A percentile compares a stretch with the other conserved stretches of the same genome.
phyloP scores from a whole-genome alignment of 2,329 filamentous ascomycete genomes.

The Colletotrichum filicis region DNA sequence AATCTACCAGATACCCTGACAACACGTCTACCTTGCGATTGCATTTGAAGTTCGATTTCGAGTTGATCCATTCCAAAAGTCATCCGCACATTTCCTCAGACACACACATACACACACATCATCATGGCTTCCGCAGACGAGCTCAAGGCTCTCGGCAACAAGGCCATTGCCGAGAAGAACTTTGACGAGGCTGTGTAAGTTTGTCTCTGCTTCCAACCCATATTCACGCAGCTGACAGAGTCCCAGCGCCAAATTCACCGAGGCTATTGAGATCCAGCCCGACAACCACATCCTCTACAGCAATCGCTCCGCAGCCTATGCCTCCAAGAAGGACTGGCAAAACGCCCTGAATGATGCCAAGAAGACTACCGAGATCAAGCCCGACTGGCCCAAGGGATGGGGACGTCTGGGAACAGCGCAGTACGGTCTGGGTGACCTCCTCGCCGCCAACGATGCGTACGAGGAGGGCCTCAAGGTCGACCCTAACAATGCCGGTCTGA shows the following conservation, averaged over 20 bases:
- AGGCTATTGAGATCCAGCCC: slow-evolving; percentile 90
- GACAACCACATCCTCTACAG: slow-evolving; percentile 97
- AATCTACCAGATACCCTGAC: slow-evolving; percentile 37
- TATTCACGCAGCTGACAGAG: slow-evolving; percentile 32
- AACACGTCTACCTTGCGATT: slow-evolving; percentile 20
- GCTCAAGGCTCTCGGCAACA: slow-evolving; percentile 98
- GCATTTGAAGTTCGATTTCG: slow-evolving; percentile 1
- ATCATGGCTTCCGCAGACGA: slow-evolving; percentile 73
- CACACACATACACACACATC: neutral
- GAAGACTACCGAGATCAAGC: slow-evolving; percentile 94
- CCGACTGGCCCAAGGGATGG: slow-evolving; percentile 98
- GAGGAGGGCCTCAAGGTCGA: slow-evolving; percentile 95
- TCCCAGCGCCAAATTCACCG: slow-evolving; percentile 87
- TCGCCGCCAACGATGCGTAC: slow-evolving; percentile 89
- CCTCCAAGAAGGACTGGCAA: slow-evolving; percentile 89
- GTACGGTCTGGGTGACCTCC: slow-evolving; percentile 87
- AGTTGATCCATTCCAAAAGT: neutral
- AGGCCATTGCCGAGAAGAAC: slow-evolving; percentile 97
- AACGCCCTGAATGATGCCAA: slow-evolving; percentile 88
- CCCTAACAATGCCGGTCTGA: slow-evolving; percentile 90
- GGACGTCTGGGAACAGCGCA: slow-evolving; percentile 91
- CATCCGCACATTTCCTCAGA: neutral
- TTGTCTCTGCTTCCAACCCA: neutral
- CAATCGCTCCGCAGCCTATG: slow-evolving; percentile 89
- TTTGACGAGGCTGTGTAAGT: slow-evolving; percentile 95